These are phyloP conservation scores for Lyophyllum decastes DNA, from an alignment of 768 basidiomycete species.

Conservation along the genomic window DNA sequence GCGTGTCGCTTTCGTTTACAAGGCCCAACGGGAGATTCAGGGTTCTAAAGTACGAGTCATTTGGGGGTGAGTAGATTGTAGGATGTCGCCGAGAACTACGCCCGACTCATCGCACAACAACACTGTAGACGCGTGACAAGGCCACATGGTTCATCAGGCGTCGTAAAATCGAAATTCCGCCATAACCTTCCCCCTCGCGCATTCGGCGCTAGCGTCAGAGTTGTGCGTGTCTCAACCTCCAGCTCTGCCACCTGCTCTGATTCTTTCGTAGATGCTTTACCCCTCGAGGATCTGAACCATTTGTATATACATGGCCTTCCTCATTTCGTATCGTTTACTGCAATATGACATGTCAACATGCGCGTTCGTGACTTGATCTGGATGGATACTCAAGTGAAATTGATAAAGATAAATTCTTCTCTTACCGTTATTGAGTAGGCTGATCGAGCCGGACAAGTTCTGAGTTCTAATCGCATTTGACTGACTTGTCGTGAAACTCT, in stretches of 20 bases:
- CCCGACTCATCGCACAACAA: neutral
- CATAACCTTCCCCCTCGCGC: slow-evolving; percentile 93
- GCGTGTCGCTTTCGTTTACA: slow-evolving; percentile 98
- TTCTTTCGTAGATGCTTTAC: slow-evolving; percentile 76
- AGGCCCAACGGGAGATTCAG: slow-evolving; percentile 90
- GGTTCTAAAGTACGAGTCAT: slow-evolving; percentile 97
- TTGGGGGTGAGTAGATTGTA: slow-evolving; percentile 76
- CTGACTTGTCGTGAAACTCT: neutral
- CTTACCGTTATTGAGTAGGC: neutral
- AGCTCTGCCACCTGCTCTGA: slow-evolving; percentile 7
- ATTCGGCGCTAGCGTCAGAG: slow-evolving; percentile 90
- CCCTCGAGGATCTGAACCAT: slow-evolving; percentile 76
- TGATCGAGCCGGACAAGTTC: neutral
- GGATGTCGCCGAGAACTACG: neutral
- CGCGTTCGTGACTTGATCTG: slow-evolving; percentile 11
- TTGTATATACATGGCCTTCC: slow-evolving; percentile 35
- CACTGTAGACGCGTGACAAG: slow-evolving; percentile 81
- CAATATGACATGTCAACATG: slow-evolving; percentile 50
- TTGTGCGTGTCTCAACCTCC: slow-evolving; percentile 52
- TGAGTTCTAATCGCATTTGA: neutral
- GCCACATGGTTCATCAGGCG: slow-evolving; percentile 91
- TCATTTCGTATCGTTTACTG: slow-evolving; percentile 39
- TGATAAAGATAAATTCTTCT: no score
- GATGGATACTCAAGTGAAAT: neutral
- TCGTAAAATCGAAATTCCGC: slow-evolving; percentile 96